Evolutionary conservation across 345 rosid genomes (phyloP).

Genomic region (Eucalyptus pauciflora): DNA sequence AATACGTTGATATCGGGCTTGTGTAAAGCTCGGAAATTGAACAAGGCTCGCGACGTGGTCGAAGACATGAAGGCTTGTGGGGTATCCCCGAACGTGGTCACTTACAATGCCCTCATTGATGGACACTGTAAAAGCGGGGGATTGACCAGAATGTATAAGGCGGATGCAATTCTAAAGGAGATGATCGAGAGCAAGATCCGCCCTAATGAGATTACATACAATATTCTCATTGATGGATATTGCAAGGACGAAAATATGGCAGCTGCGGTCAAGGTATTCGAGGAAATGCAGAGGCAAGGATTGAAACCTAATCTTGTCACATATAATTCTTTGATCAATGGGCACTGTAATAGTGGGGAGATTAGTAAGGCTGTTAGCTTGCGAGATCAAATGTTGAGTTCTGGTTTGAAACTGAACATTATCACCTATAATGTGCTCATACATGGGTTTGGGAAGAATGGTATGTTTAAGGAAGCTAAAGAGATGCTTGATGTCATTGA

Average conservation of each 20-base stretch:
- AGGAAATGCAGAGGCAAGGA: constrained; percentile 62
- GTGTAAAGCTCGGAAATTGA: constrained; percentile 70
- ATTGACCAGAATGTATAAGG: constrained; percentile 67
- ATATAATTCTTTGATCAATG: constrained; percentile 46
- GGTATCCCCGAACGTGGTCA: constrained; percentile 32
- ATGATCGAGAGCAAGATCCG: constrained; percentile 42
- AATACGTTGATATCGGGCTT: constrained; percentile 47
- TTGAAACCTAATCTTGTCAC: constrained; percentile 44
- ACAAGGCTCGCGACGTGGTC: constrained; percentile 45
- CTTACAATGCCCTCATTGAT: constrained; percentile 57
- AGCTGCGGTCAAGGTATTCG: constrained; percentile 43
- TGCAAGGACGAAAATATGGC: constrained; percentile 57
- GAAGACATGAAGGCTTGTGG: constrained; percentile 67
- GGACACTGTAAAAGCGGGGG: constrained; percentile 66
- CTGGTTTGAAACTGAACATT: constrained; percentile 36
- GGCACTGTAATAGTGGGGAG: constrained; percentile 36
- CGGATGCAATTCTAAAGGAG: constrained; percentile 53
- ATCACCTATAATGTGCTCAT: constrained; percentile 61
- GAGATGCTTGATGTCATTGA: constrained; percentile 27
- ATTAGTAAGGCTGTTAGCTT: constrained; percentile 40
- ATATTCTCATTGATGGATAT: constrained; percentile 70
- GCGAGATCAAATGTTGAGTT: constrained; percentile 39
- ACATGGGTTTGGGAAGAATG: constrained; percentile 60
- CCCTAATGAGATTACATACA: constrained; percentile 51
- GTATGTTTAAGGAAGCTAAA: constrained; percentile 44